Base-by-base conservation (phyloP, 306 rosid genomes). In the Trichosanthes truncata region DNA sequence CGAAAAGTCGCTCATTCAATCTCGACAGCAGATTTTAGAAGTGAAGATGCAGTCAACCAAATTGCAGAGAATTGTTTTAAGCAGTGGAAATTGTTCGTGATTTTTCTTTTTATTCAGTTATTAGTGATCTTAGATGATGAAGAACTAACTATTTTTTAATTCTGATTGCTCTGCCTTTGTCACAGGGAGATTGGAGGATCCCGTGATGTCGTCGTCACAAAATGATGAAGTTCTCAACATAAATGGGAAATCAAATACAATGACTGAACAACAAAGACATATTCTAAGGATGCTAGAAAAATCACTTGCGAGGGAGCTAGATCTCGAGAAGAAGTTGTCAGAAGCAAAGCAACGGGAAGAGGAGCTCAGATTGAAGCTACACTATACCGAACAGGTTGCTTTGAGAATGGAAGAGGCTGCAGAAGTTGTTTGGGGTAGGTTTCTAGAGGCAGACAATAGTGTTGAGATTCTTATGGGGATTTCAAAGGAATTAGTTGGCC, bases 351-450 rank as follows among this genome's bases (percentile, higher is more conserved):
- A 87, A 51, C 86, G 82, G 40, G 99, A 91, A 82, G 85, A 86
- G 68, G 97, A 91, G 46, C 84, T 93, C 38, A 87, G 85, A 86
- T 49, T 88, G 82, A 96, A 96, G 92, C 90, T 96, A 46, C 96
- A 81, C 78, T 87, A 86, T 85, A 89, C 89, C 0, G 96, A 96
- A 83, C 96, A 96, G 82, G 93, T 88, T 46, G 84, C 93, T 20
- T 82, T 86, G 74, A 88, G 68, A 80, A 93, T 91, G 97, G 97
- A 91, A 84, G 98, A 91, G 84, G 89, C 97, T 23, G 89, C 96
- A 8, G 90, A 89, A 88, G 91, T 91, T 72, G 92, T 95, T 84
- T 95, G 97, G 98, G 97, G 97, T 84, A 90, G 98, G 84, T 95
- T 95, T 83, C 83, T 96, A 41, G 99, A 96, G 88, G 99, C 97